Conservation (phyloP, 129 eudicot species). For the Logfia minima region DNA sequence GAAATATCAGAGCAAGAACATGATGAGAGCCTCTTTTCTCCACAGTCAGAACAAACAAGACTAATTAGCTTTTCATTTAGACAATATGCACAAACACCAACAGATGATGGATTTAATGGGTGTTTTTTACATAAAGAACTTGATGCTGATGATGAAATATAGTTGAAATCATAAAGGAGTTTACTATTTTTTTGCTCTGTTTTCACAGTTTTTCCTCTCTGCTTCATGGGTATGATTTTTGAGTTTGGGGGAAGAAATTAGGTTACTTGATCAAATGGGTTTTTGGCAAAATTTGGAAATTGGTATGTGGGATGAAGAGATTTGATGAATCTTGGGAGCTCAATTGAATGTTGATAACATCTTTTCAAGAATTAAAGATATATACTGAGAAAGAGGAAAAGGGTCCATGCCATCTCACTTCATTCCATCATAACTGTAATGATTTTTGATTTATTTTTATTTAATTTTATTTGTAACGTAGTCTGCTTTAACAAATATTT, state of each 20-base stretch:
- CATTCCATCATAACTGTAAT: conserved; percentile 17
- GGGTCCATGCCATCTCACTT: conserved; percentile 9
- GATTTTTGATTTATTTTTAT: background rate
- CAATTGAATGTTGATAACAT: background rate
- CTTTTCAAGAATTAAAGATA: background rate
- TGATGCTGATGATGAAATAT: conserved; percentile 40
- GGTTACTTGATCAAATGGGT: background rate
- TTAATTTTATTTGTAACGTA: background rate
- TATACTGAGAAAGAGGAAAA: background rate
- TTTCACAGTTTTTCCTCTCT: conserved; percentile 62
- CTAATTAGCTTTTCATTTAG: conserved; percentile 61
- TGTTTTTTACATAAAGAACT: conserved; percentile 66
- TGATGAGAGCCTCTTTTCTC: conserved; percentile 75
- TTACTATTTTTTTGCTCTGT: conserved; percentile 14
- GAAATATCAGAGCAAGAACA: conserved; percentile 68
- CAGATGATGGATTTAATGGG: conserved; percentile 52
- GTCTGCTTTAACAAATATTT: conserved; percentile 2
- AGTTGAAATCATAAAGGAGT: conserved; percentile 33
- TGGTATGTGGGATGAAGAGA: background rate
- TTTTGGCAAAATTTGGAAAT: background rate
- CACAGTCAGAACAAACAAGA: conserved; percentile 78
- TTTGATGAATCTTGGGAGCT: background rate
- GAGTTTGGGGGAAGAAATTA: conserved; percentile 12
- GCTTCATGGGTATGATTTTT: conserved; percentile 46
- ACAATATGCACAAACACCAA: conserved; percentile 77